phyloP scores from a whole-genome alignment of 2,329 filamentous ascomycete genomes.

The Pseudogymnoascus sp. region DNA sequence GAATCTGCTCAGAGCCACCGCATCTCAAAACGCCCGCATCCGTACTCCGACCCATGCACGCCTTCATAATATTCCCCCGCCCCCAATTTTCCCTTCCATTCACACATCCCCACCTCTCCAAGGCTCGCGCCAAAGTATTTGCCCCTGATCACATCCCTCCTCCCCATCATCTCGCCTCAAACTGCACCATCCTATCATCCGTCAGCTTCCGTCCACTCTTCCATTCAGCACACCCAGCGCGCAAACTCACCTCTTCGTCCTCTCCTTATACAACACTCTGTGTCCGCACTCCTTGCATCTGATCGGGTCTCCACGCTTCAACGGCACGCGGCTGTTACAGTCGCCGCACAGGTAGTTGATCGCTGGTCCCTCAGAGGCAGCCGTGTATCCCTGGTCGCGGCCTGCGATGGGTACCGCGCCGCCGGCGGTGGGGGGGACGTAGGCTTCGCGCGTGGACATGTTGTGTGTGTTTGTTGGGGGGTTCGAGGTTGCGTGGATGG shows the following conservation, averaged over 20 bases:
- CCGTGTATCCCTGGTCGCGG: slow-evolving; percentile 25
- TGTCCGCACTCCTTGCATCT: slow-evolving; percentile 90
- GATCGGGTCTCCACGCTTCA: slow-evolving; percentile 73
- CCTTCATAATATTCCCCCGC: background rate
- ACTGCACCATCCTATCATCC: slow-evolving; percentile 80
- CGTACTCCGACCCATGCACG: slow-evolving; percentile 7
- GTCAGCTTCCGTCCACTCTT: background rate
- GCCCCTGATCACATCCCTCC: slow-evolving; percentile 3
- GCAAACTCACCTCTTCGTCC: slow-evolving; percentile 78
- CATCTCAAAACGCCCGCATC: background rate
- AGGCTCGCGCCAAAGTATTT: background rate
- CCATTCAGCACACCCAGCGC: slow-evolving; percentile 7
- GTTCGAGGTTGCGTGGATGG: background rate
- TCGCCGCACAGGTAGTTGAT: slow-evolving; percentile 75
- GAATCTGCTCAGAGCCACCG: background rate
- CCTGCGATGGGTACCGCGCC: slow-evolving; percentile 29
- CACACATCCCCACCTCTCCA: background rate
- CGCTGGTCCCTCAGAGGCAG: slow-evolving; percentile 42
- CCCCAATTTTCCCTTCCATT: background rate
- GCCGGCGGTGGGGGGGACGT: slow-evolving; percentile 58
- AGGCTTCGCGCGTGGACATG: slow-evolving; percentile 68
- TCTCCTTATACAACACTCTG: slow-evolving; percentile 92
- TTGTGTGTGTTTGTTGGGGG: slow-evolving; percentile 9
- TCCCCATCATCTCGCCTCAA: slow-evolving; percentile 75
- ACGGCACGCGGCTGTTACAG: slow-evolving; percentile 67